Percentiles rank a stretch among this genome's conserved stretches.
These are phyloP conservation scores for Centaurea solstitialis DNA, from an alignment of 129 eudicot species.

Conservation along the genomic window DNA sequence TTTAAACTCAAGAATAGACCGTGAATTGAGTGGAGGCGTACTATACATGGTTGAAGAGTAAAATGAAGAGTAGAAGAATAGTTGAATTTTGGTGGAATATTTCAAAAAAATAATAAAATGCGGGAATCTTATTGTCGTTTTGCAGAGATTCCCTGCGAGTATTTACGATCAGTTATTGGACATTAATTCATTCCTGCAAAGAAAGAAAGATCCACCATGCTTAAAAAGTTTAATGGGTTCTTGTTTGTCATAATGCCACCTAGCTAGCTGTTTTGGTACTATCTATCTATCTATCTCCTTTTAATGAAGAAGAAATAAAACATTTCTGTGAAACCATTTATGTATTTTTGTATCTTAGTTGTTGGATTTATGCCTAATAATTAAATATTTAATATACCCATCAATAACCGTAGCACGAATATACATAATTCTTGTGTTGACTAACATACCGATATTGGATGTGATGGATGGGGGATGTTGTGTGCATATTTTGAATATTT, in stretches of 20 bases:
- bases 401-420: too few species aligned
- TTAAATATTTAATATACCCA: too few species aligned
- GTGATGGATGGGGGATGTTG: too few species aligned
- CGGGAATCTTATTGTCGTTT: background rate
- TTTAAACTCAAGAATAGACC: too few species aligned
- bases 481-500: too few species aligned
- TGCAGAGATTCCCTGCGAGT: constrained; percentile 6
- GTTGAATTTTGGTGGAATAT: background rate
- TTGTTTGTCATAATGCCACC: background rate
- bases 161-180: constrained; percentile 3
- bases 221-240: background rate
- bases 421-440: too few species aligned
- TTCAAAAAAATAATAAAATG: background rate
- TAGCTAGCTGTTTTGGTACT: background rate
- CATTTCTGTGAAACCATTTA: background rate
- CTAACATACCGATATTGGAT: too few species aligned
- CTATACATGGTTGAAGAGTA: too few species aligned
- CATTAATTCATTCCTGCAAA: background rate
- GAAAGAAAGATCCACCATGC: too few species aligned
- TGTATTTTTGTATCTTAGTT: background rate
- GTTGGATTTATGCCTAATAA: background rate
- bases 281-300: too few species aligned
- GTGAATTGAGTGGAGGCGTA: too few species aligned
- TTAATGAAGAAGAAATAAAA: background rate
- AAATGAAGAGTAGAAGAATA: background rate